Base-by-base conservation (phyloP, 495 filamentous ascomycete species). In the Antarctomyces pellizariae region DNA sequence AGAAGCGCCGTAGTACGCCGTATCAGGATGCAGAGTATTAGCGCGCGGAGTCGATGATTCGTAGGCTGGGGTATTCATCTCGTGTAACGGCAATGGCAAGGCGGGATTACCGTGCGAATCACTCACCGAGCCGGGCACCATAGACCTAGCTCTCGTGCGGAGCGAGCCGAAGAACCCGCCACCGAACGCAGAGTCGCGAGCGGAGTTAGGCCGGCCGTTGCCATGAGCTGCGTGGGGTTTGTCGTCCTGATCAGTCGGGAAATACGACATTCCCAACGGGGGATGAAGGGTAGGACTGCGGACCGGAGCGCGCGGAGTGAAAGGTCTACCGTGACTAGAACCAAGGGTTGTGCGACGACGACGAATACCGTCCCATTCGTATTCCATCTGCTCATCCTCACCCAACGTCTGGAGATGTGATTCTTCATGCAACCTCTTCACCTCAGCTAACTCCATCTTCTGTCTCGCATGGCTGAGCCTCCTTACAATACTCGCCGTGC, bases 361-460 rank as follows among this genome's bases (percentile, higher is more conserved):
- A 37, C 80, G 62, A 30, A 97, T 55, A 12, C 86, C 86, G 54
- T 95, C 86, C 79, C 80, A 97, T 50, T 97, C 80, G n/a, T n/a
- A n/a, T n/a, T n/a, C n/a, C 28, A 78, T 66, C 16, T 68, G 50
- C 34, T 77, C 73, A 31, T 77, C 66, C 36, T 90, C 77, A 19
- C 50, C 59, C 6, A 83, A 68, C 2, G 79, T 70, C 31, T 67
- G 64, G 32, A 92, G 62, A 29, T 64, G 49, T 28, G 66, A 71
- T 34, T 93, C 84, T 35, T 84, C 68, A 33, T 71, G 67, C 31
- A 89, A 59, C 22, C 76, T 66, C 36, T 64, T 71, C 2, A 71
- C 69, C 46, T 97, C 86, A 18, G 80, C 69, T 14, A 64, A 55
- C 39, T 93, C 80, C 53, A 69, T 71, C 43, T 72, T 77, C 28